Base-by-base conservation (phyloP, 2,329 filamentous ascomycete genomes). In the Arthroderma sp. region DNA sequence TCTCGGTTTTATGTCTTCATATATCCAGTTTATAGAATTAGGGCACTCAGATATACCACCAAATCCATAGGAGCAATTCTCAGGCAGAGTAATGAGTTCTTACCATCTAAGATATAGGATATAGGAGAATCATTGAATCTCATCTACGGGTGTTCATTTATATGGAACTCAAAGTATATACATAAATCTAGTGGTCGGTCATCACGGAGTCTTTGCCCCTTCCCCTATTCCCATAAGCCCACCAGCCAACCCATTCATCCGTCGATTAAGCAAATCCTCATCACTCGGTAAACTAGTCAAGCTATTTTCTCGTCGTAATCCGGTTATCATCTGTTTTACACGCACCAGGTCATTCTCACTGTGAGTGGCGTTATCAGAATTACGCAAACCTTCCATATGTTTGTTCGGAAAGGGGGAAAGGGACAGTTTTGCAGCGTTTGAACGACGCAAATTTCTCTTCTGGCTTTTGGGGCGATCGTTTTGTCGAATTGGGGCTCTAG, bases 191-290 rank as follows among this genome's bases (percentile, higher is more conserved):
- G 25, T 9, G 4, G 25, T 19, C 2, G 31, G 33, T 33, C 17
- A 55, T 66, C 63, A 70, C 5, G 67, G 64, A 1, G 70, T 72
- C 56, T 66, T 64, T 2, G 66, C 69, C 13, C 66, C 65, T 52
- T 74, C 71, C 9, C 67, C 68, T 41, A 71, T 64, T 3, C 77
- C 77, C 66, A 78, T 79, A 68, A 81, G 70, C 37, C 76, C 74
- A 9, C 77, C 76, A 17, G 76, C 76, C 57, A 81, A 66, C 1
- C 78, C 79, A 59, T 77, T 73, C 79, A 82, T 82, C 37, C 79
- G 71, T 38, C 79, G 68, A 37, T 77, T 77, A 21, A 82, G 66
- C 37, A 82, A 64, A 70, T 82, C 80, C 62, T 81, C 79, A 60
- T 79, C 76, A 60, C 79, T 81, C 3, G 76, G 77, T 59, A 82